These are phyloP conservation scores for Capronia coronata DNA, from an alignment of 2,329 filamentous ascomycete genomes.

Conservation along the genomic window DNA sequence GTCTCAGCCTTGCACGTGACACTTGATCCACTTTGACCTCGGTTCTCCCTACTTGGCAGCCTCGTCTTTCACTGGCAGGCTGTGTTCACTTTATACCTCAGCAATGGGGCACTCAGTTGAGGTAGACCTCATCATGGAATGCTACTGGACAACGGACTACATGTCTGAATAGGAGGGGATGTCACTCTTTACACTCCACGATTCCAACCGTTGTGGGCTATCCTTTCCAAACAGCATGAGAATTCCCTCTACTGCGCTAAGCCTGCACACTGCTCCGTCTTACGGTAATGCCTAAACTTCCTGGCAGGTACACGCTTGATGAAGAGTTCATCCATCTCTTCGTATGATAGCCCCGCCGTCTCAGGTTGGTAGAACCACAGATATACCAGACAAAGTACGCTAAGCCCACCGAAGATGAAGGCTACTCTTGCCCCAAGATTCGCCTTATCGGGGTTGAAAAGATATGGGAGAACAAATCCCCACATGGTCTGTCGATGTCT, in stretches of 20 bases:
- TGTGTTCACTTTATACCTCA: too few relatives aligned
- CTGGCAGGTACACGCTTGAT: not conserved
- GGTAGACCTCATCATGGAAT: too few relatives aligned
- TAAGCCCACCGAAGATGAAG: constrained; percentile 38
- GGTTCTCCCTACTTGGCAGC: not conserved
- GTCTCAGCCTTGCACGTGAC: not conserved
- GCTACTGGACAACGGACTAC: too few relatives aligned
- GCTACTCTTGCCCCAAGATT: constrained; percentile 37
- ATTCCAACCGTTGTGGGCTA: too few relatives aligned
- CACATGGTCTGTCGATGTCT: constrained; percentile 30
- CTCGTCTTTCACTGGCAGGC: too few relatives aligned
- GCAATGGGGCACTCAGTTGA: too few relatives aligned
- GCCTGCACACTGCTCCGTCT: too few relatives aligned
- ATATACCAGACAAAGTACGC: constrained; percentile 22
- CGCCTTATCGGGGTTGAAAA: constrained; percentile 33
- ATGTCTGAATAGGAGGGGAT: too few relatives aligned
- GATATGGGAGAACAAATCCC: constrained; percentile 36
- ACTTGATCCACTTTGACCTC: not conserved
- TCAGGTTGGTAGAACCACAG: constrained; percentile 34
- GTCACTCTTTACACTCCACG: too few relatives aligned
- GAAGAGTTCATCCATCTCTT: not conserved
- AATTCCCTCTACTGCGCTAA: too few relatives aligned
- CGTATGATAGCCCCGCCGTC: not conserved
- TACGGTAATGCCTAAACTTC: not conserved
- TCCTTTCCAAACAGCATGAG: too few relatives aligned